Percentiles rank a stretch among this genome's conserved stretches.
phyloP scores from a whole-genome alignment of 2,329 filamentous ascomycete genomes.

The Xylaria arbuscula region DNA sequence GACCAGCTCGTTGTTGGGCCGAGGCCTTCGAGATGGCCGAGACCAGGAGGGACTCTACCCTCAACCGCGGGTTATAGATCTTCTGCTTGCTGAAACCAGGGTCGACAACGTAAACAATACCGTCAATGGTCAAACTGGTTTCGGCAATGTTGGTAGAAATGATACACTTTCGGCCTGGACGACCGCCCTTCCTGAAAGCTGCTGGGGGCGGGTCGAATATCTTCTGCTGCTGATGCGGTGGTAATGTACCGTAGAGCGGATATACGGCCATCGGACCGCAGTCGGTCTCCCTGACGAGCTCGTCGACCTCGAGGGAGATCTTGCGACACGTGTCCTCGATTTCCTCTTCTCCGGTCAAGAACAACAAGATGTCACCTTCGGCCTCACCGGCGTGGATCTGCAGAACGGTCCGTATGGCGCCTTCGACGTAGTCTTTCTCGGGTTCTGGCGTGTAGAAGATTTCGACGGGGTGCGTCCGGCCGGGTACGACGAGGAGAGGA shows the following conservation, averaged over 20 bases:
- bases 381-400: slow-evolving; percentile 95
- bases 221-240: slow-evolving; percentile 90
- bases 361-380: slow-evolving; percentile 92
- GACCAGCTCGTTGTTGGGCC: slow-evolving; percentile 95
- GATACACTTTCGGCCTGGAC: slow-evolving; percentile 92
- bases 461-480: slow-evolving; percentile 95
- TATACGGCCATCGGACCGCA: slow-evolving; percentile 91
- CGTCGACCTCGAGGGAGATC: slow-evolving; percentile 89
- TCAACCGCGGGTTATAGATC: slow-evolving; percentile 96
- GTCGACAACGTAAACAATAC: slow-evolving; percentile 99
- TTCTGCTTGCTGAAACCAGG: slow-evolving; percentile 99
- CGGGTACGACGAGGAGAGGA: slow-evolving; percentile 91
- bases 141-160: slow-evolving; percentile 98
- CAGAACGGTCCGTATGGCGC: slow-evolving; percentile 90
- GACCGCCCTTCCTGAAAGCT: slow-evolving; percentile 77
- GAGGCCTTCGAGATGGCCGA: slow-evolving; percentile 98
- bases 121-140: slow-evolving; percentile 96
- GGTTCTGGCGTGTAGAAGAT: slow-evolving; percentile 98
- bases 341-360: slow-evolving; percentile 97
- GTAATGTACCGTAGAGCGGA: slow-evolving; percentile 92
- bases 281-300: slow-evolving; percentile 90
- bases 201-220: slow-evolving; percentile 92
- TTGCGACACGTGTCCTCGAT: slow-evolving; percentile 97
- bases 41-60: slow-evolving; percentile 96
- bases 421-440: slow-evolving; percentile 96